Evolutionary conservation across 1,284 basidiomycete genomes (phyloP).

Genomic region (Apiotrichum gracile): DNA sequence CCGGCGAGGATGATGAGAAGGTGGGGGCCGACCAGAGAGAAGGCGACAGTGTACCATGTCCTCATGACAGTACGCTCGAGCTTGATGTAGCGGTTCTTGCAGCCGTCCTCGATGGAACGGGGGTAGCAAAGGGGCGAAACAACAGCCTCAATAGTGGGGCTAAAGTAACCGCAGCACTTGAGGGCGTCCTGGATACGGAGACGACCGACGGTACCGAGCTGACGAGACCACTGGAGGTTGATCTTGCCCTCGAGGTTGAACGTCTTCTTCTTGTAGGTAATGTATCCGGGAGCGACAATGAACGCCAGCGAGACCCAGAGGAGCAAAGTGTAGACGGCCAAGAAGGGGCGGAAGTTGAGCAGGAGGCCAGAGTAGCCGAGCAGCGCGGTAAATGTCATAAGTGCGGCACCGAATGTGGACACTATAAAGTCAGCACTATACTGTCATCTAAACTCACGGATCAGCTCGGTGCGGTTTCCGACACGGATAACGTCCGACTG

Average conservation of each 20-base stretch:
- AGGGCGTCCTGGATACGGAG: conserved; percentile 61
- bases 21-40: conserved; percentile 61
- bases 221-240: conserved; percentile 61
- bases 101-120: conserved; percentile 59
- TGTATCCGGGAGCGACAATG: conserved; percentile 61
- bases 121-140: conserved; percentile 61
- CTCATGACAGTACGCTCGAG: conserved; percentile 58
- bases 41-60: conserved; percentile 57
- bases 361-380: conserved; percentile 63
- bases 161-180: conserved; percentile 63
- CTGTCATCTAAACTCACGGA: conserved; percentile 42
- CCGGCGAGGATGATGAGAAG: conserved; percentile 59
- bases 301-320: conserved; percentile 63
- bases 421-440: conserved; percentile 41
- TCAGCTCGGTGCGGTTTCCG: conserved; percentile 58
- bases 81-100: conserved; percentile 59
- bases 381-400: conserved; percentile 59
- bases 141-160: conserved; percentile 60
- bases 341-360: conserved; percentile 66
- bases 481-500: conserved; percentile 59
- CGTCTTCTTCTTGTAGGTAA: conserved; percentile 59
- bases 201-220: conserved; percentile 54
- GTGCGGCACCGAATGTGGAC: conserved; percentile 55
- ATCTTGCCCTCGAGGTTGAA: conserved; percentile 70
- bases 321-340: conserved; percentile 64